These are phyloP conservation scores for Candida easanensis DNA, from an alignment of 805 yeast genomes.

Conservation along the genomic window DNA sequence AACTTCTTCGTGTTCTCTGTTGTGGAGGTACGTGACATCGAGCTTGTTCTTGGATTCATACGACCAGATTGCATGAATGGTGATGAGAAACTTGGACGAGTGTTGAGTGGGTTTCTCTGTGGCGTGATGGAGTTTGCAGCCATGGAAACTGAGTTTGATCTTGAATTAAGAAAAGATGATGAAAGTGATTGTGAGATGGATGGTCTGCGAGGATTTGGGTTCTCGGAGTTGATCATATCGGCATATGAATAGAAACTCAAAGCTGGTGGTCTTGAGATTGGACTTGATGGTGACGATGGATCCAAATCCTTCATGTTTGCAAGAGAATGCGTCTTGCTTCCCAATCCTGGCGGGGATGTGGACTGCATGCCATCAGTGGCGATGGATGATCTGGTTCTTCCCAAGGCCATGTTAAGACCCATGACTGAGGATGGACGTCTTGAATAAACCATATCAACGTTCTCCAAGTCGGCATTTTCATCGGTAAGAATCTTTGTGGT, in stretches of 20 bases:
- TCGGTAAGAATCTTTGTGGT: slow-evolving; percentile 63
- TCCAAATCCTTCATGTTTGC: slow-evolving; percentile 25
- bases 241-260: slow-evolving; percentile 71
- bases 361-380: slow-evolving; percentile 4
- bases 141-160: slow-evolving; percentile 18
- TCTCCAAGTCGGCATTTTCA: slow-evolving; percentile 55
- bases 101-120: slow-evolving; percentile 20
- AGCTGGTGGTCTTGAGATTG: slow-evolving; percentile 21
- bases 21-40: background rate
- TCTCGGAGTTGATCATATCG: slow-evolving; percentile 71
- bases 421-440: slow-evolving; percentile 56
- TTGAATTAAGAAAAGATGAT: slow-evolving; percentile 26
- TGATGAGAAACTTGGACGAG: slow-evolving; percentile 31
- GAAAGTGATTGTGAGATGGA: slow-evolving; percentile 44
- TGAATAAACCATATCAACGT: slow-evolving; percentile 67
- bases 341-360: slow-evolving; percentile 18
- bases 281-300: slow-evolving; percentile 13
- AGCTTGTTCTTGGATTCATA: background rate
- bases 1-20: slow-evolving; percentile 18
- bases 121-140: slow-evolving; percentile 23
- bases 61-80: slow-evolving; percentile 26
- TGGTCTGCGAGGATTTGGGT: slow-evolving; percentile 58
- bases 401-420: slow-evolving; percentile 38
- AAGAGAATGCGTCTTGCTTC: slow-evolving; percentile 22
- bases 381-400: slow-evolving; percentile 33